Percentiles rank a stretch among this genome's conserved stretches.
phyloP scores from a whole-genome alignment of 768 basidiomycete genomes.

The Termitomyces titanicus region DNA sequence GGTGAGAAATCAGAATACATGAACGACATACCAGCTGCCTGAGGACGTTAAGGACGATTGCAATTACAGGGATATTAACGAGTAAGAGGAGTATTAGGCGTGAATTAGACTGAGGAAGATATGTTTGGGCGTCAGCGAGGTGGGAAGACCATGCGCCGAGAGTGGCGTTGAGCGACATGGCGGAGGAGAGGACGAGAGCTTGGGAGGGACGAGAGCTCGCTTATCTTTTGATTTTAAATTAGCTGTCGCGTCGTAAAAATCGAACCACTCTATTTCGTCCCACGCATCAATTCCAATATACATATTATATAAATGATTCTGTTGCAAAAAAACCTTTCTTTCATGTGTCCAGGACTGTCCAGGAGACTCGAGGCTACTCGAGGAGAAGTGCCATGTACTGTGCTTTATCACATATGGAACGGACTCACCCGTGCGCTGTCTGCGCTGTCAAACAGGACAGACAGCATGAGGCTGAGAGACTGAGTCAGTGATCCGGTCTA shows the following conservation, averaged over 20 bases:
- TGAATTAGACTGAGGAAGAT: conserved; percentile 31
- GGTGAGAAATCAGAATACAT: background rate
- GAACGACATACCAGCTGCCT: conserved; percentile 67
- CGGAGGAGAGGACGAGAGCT: conserved; percentile 3
- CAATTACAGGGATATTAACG: conserved; percentile 66
- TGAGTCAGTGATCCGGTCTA: no score
- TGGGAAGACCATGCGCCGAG: conserved; percentile 43
- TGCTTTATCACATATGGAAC: no score
- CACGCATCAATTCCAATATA: conserved; percentile 6
- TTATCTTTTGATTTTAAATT: conserved; percentile 4
- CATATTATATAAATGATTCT: no score
- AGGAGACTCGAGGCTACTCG: no score
- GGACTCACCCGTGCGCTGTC: no score
- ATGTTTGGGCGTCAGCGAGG: conserved; percentile 36
- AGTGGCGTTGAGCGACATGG: conserved; percentile 42
- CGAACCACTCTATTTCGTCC: conserved; percentile 14
- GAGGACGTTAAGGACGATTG: conserved; percentile 69
- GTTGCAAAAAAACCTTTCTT: background rate
- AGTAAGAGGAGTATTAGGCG: conserved; percentile 43
- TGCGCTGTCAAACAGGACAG: no score
- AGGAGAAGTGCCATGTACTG: no score
- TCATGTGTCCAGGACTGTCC: no score
- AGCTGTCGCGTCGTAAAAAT: no score
- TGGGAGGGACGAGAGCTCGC: background rate
- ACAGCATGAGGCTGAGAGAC: no score